Conservation (phyloP, 2,329 filamentous ascomycete species). For the Biscogniauxia sp. region DNA sequence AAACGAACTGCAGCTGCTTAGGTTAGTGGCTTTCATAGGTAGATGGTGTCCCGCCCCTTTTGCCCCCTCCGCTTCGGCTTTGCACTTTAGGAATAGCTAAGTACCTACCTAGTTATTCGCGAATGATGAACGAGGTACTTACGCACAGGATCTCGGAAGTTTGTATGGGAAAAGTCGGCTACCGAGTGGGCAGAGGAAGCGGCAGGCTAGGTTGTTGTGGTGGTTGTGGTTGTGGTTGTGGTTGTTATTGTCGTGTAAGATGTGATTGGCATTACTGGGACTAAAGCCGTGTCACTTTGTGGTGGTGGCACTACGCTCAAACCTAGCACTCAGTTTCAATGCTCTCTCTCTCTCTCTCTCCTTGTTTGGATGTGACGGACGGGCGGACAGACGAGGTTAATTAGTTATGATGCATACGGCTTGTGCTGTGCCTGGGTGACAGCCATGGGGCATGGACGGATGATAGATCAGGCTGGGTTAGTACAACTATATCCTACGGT, state of each 20-base stretch:
- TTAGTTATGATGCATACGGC: not conserved
- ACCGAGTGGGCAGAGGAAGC: not conserved
- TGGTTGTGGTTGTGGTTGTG: not conserved
- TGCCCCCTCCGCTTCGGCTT: not conserved
- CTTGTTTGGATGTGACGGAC: not conserved
- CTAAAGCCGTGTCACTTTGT: not conserved
- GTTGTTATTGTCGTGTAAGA: not conserved
- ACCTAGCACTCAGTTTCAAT: not conserved
- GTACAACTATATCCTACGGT: not conserved
- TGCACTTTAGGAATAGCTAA: not conserved
- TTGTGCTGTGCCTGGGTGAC: not conserved
- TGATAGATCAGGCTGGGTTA: not conserved
- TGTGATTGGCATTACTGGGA: not conserved
- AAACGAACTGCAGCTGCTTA: not conserved
- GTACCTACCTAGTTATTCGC: no score
- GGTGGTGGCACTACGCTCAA: not conserved
- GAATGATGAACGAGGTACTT: not conserved
- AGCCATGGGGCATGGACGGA: not conserved
- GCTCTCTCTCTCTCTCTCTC: no score
- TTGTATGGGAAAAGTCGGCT: not conserved
- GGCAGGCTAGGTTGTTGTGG: not conserved
- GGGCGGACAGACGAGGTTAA: not conserved
- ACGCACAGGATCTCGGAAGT: not conserved
- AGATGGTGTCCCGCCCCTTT: not conserved
- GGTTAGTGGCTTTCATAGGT: not conserved